Percentiles rank a stretch among this genome's conserved stretches.
Conservation (phyloP, 2,329 filamentous ascomycete genomes). For the Aaosphaeria pasadenensis region DNA sequence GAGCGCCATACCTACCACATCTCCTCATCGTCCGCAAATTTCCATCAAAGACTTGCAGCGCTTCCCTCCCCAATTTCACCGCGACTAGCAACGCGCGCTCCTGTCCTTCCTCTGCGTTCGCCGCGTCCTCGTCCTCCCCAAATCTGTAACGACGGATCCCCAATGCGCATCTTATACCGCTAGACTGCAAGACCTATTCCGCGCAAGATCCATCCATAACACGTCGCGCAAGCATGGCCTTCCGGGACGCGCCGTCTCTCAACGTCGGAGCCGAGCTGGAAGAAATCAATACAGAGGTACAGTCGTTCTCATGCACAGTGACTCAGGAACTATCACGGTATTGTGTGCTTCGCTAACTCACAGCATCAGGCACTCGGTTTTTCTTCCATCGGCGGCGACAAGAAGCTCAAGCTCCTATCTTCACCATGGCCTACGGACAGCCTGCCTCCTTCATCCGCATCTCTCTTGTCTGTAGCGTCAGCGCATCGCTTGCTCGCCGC, state of each 20-base stretch:
- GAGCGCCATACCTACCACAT: too few species aligned
- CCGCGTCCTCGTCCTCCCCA: not conserved
- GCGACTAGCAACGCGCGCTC: constrained; percentile 16
- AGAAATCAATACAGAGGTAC: constrained; percentile 79
- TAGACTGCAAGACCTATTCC: constrained; percentile 18
- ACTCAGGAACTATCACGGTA: not conserved
- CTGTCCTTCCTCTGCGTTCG: constrained; percentile 12
- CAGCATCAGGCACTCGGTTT: constrained; percentile 69
- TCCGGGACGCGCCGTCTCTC: constrained; percentile 47
- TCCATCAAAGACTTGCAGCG: constrained; percentile 20
- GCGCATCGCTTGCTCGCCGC: constrained; percentile 80
- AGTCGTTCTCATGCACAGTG: not conserved
- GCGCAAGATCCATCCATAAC: constrained; percentile 23
- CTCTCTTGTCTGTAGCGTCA: constrained; percentile 79
- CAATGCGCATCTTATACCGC: constrained; percentile 24
- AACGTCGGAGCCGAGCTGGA: constrained; percentile 65
- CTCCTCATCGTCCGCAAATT: constrained; percentile 4
- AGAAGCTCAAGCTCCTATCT: constrained; percentile 76
- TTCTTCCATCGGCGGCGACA: constrained; percentile 66
- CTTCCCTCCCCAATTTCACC: constrained; percentile 20
- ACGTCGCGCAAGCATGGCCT: constrained; percentile 55
- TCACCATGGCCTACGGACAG: constrained; percentile 69
- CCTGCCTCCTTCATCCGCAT: constrained; percentile 72
- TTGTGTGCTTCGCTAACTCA: too few species aligned
- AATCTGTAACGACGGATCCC: constrained; percentile 15